A percentile compares a stretch with the other conserved stretches of the same genome.
Conservation (phyloP, 1,284 basidiomycete genomes). For the Tylopilus sp. region DNA sequence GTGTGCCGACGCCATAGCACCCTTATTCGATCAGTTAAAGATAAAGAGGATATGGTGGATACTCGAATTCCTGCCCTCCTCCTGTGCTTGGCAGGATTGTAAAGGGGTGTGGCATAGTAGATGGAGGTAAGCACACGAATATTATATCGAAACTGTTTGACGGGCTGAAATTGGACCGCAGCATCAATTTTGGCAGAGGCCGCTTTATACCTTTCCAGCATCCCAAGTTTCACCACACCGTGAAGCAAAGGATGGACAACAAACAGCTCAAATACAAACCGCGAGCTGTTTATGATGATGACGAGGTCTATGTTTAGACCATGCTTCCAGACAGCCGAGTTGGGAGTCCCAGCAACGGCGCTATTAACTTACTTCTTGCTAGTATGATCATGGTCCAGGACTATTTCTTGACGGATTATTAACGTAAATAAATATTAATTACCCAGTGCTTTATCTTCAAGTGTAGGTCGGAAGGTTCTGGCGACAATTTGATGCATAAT, state of each 20-base stretch:
- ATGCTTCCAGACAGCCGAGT: too few species aligned
- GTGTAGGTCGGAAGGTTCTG: too few species aligned
- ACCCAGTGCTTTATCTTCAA: too few species aligned
- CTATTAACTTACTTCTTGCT: too few species aligned
- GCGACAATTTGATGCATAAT: too few species aligned
- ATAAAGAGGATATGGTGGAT: slow-evolving; percentile 27
- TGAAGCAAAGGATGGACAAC: slow-evolving; percentile 29
- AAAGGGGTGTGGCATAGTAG: slow-evolving; percentile 23
- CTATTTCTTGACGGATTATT: neutral
- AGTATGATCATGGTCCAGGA: neutral
- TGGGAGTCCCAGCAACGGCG: too few species aligned
- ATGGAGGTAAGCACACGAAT: slow-evolving; percentile 25
- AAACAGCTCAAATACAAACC: slow-evolving; percentile 26
- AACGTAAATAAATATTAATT: too few species aligned
- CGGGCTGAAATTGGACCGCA: slow-evolving; percentile 3
- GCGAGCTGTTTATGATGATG: slow-evolving; percentile 20
- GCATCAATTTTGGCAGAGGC: slow-evolving; percentile 30
- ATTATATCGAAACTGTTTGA: slow-evolving; percentile 1
- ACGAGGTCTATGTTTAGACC: slow-evolving; percentile 28
- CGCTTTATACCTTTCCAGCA: slow-evolving; percentile 24
- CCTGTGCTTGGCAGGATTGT: slow-evolving; percentile 28
- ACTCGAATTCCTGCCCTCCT: slow-evolving; percentile 28
- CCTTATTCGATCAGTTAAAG: slow-evolving; percentile 24
- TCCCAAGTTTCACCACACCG: slow-evolving; percentile 32
- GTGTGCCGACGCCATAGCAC: slow-evolving; percentile 26